Percentiles rank a stretch among this genome's conserved stretches.
These are phyloP conservation scores for Schizosaccharomyces octosporus DNA, from an alignment of 805 yeast species.

Conservation along the genomic window DNA sequence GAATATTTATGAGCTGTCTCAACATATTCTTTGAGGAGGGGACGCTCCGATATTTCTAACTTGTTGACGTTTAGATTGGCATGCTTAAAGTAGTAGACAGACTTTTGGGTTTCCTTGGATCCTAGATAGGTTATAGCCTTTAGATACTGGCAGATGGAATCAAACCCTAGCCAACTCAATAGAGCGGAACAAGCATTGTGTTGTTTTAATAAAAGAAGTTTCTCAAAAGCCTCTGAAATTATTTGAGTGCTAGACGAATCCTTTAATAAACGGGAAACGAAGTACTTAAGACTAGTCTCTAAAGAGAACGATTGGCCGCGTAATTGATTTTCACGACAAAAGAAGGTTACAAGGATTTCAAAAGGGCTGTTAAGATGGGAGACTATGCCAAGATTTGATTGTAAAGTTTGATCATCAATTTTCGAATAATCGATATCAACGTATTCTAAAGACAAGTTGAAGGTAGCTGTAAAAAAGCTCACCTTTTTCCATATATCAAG, in stretches of 20 bases:
- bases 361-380: too few species aligned
- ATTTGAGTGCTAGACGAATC: background rate
- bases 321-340: too few species aligned
- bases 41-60: background rate
- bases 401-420: too few species aligned
- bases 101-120: background rate
- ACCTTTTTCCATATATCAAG: background rate
- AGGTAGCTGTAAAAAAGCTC: background rate
- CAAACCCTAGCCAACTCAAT: background rate
- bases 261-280: background rate
- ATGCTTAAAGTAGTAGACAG: background rate
- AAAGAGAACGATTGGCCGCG: background rate
- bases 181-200: background rate
- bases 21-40: background rate
- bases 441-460: background rate
- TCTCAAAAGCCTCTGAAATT: background rate
- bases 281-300: background rate
- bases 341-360: too few species aligned
- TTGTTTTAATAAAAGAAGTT: background rate
- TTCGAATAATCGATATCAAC: background rate
- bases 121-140: background rate
- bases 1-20: background rate
- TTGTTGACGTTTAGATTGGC: background rate
- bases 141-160: background rate
- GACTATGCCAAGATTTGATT: too few species aligned